Evolutionary conservation across 306 rosid genomes (phyloP), one percentile per base, ranked within the genome.

Genomic region (Cyamopsis tetragonoloba): DNA sequence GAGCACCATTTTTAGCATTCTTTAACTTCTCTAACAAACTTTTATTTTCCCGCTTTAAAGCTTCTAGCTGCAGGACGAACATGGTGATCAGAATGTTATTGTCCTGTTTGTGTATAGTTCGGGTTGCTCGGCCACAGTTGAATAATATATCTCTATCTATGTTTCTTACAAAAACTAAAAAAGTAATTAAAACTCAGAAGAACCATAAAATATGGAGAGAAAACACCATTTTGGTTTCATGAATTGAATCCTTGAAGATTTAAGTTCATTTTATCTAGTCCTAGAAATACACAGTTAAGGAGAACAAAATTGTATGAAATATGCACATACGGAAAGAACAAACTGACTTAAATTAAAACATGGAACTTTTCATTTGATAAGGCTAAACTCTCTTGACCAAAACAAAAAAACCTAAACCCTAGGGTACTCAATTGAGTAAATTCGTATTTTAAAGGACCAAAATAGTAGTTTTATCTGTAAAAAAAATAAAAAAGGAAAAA

Each of bases 21-120:
- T 64, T 70, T 39, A 92, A 48, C 75, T 84, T 83, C 60, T 74
- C 79, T 20, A 70, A 77, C 57, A 90, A 67, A 66, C 50, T 42
- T 38, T 67, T 83, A 71, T 93, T 86, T 76, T 90, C 90, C 70
- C 50, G 79, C 23, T 78, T 75, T 57, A 88, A 73, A 49, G 65
- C 48, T 72, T 69, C 66, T 47, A 93, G 57, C 97, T 93, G 96
- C 88, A 77, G 3, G 70, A 61, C 65, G 13, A 44, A 74, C 47
- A 39, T 22, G 43, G 32, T 38, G 37, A 39, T 13, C 32, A 51
- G 34, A 62, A 38, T 26, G 19, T 54, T 18, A 44, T 17, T 8
- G 0, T 43, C 41, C 14, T 4, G 70, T 51, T 34, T 68, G 32
- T 23, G 65, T 49, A 22, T 27, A 44, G 2, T n/a, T n/a, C n/a